phyloP scores from a whole-genome alignment of 2,329 filamentous ascomycete genomes.

The Neonectria punicea region DNA sequence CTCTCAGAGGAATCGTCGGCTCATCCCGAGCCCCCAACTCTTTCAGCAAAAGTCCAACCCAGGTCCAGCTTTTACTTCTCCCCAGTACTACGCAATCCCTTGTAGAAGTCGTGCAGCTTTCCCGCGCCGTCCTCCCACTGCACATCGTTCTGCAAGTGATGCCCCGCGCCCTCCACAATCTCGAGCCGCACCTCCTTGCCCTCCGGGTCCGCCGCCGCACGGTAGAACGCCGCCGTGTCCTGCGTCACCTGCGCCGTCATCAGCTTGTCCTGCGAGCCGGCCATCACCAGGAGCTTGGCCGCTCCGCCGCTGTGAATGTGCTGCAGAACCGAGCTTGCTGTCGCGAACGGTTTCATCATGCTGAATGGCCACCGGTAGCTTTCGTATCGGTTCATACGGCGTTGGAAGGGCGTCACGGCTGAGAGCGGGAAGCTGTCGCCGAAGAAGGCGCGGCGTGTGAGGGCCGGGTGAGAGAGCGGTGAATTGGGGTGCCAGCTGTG shows the following conservation, averaged over 20 bases:
- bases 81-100: conserved; percentile 22
- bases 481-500: conserved; percentile 62
- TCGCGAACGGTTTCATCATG: conserved; percentile 58
- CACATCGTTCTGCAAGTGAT: conserved; percentile 65
- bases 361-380: conserved; percentile 63
- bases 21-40: neutral
- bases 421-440: conserved; percentile 53
- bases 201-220: conserved; percentile 22
- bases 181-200: conserved; percentile 52
- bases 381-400: conserved; percentile 59
- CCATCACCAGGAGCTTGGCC: conserved; percentile 52
- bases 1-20: neutral
- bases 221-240: conserved; percentile 49
- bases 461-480: conserved; percentile 60
- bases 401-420: conserved; percentile 55
- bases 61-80: neutral
- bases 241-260: conserved; percentile 52
- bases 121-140: conserved; percentile 59
- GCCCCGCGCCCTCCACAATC: conserved; percentile 57
- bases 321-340: conserved; percentile 51
- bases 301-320: conserved; percentile 45
- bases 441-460: conserved; percentile 63
- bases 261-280: conserved; percentile 53
- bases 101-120: conserved; percentile 56
- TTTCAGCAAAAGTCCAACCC: neutral